Evolutionary conservation across 257 asterid species (phyloP).

Genomic region (Anisodus tanguticus): DNA sequence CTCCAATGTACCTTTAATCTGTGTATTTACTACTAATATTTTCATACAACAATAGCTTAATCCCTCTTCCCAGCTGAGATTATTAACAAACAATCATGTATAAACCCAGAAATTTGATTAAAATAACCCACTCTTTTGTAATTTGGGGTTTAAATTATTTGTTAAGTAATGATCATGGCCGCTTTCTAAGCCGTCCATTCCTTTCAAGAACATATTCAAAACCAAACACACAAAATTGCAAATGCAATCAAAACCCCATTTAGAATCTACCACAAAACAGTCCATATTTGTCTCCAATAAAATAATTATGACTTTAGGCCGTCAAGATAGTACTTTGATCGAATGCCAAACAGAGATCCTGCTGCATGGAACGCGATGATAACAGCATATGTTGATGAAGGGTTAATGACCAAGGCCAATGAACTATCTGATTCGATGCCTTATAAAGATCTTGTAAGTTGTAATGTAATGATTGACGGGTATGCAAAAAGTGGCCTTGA

Average conservation of each 20-base stretch:
- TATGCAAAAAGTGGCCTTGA: conserved; percentile 51
- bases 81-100: conserved; percentile 6
- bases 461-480: conserved; percentile 62
- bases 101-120: neutral
- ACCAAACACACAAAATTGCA: conserved; percentile 13
- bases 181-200: neutral
- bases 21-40: neutral
- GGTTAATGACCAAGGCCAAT: conserved; percentile 24
- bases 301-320: conserved; percentile 37
- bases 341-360: conserved; percentile 60
- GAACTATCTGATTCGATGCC: conserved; percentile 46
- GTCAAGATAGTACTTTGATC: conserved; percentile 56
- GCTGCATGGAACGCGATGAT: conserved; percentile 75
- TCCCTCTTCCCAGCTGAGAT: neutral
- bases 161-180: neutral
- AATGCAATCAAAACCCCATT: neutral
- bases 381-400: conserved; percentile 43
- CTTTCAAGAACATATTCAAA: conserved; percentile 26
- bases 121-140: neutral
- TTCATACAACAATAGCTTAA: neutral
- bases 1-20: neutral
- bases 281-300: neutral
- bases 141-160: neutral
- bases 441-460: conserved; percentile 47
- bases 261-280: neutral